Evolutionary conservation across 441 rosid genomes (phyloP), one percentile per base, ranked within the genome.

Genomic region (Hura crepitans): DNA sequence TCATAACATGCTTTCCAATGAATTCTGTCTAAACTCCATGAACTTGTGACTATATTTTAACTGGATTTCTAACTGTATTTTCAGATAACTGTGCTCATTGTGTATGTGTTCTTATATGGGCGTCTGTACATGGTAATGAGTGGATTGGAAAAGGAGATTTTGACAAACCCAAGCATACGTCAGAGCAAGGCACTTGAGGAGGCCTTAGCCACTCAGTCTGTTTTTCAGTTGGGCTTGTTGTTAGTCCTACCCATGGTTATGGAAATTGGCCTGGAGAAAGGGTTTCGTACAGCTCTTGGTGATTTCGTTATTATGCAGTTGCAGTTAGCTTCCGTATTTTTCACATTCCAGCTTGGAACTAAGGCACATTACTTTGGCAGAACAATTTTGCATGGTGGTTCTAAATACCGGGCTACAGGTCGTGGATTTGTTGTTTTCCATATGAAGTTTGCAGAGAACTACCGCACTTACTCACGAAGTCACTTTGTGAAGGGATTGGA

Each of bases 261-360:
- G 99, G 99, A 95, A 80, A 89, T 86, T 33, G 97, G 97, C 43
- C 84, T 95, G 75, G 97, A 92, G 77, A 87, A 90, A 80, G 99
- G 99, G 25, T 90, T 95, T 43, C 90, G 95, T 56, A 75, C 92
- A 50, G 99, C 99, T 60, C 78, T 95, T 22, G 96, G 90, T 25
- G 93, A 90, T 69, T 90, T 95, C 71, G 79, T 95, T 80, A 89
- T 90, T 55, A 92, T 95, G 98, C 98, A 92, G 81, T 86, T 95
- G 73, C 98, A 95, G 75, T 88, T 92, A 64, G 99, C 99, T 28
- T 85, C 99, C 0, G 95, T 89, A 42, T 92, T 92, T 84, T 92
- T 95, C 71, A 88, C 98, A 1, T 95, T 95, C 84, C 98, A 92
- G 87, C 99, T 95, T 56, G 99, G 99, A 65, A 95, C 99, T 17